These are phyloP conservation scores for Pseudogymnoascus sp. DNA, from an alignment of 2,329 filamentous ascomycete species.

Conservation along the genomic window DNA sequence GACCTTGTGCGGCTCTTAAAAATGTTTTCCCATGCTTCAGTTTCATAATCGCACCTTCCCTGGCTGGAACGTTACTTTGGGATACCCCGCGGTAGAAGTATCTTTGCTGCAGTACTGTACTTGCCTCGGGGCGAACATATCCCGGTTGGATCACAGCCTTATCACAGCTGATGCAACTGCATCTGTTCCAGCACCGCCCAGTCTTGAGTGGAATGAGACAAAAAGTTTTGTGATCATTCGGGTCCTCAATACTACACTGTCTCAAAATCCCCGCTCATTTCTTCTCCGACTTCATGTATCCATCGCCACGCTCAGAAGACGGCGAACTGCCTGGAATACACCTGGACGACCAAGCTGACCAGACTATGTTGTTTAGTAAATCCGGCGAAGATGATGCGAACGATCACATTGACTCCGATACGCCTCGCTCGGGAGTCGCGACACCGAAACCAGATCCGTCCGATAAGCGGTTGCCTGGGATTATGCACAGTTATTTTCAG, in stretches of 20 bases:
- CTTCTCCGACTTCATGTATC: conserved; percentile 2
- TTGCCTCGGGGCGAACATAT: conserved; percentile 6
- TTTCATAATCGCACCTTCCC: conserved; percentile 3
- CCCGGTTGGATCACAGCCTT: conserved; percentile 1
- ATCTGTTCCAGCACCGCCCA: not conserved
- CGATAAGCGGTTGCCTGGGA: conserved; percentile 91
- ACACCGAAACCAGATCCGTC: conserved; percentile 89
- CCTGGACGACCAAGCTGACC: conserved; percentile 2
- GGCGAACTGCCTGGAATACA: not conserved
- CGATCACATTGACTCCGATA: conserved; percentile 76
- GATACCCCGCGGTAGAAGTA: not conserved
- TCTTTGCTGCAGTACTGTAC: not conserved
- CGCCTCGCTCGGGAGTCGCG: conserved; percentile 81
- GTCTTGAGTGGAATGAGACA: not conserved
- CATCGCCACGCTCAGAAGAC: not conserved
- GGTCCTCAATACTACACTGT: not conserved
- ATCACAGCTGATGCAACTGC: conserved; percentile 3
- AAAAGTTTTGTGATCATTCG: conserved; percentile 6
- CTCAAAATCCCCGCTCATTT: not conserved
- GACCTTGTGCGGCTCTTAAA: conserved; percentile 3
- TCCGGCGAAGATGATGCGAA: conserved; percentile 57
- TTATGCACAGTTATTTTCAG: conserved; percentile 97
- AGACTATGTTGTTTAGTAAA: conserved; percentile 11
- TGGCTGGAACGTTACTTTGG: conserved; percentile 3
- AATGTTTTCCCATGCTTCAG: conserved; percentile 6